These are phyloP conservation scores for Fibroporia radiculosa DNA, from an alignment of 768 basidiomycete species.

Conservation along the genomic window DNA sequence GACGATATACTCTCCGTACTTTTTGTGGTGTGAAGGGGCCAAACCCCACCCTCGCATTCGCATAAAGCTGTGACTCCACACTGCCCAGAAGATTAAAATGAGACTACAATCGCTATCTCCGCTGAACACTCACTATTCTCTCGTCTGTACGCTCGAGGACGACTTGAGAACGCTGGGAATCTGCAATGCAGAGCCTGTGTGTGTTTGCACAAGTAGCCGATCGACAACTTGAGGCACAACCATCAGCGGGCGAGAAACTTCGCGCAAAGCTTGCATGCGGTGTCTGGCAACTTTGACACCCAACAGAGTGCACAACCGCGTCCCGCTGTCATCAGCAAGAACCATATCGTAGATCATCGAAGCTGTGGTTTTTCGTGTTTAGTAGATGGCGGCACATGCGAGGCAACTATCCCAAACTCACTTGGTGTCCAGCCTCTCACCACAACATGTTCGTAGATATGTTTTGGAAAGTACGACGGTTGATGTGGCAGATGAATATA, in stretches of 20 bases:
- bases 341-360: constrained; percentile 21
- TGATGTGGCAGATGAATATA: constrained; percentile 9
- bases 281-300: constrained; percentile 11
- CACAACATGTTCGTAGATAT: constrained; percentile 17
- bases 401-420: neutral
- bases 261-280: constrained; percentile 1
- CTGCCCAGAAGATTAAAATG: no score
- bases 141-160: neutral
- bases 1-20: no score
- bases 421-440: constrained; percentile 23
- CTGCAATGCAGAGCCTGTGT: neutral
- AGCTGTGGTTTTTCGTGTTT: constrained; percentile 6
- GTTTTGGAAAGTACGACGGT: constrained; percentile 14
- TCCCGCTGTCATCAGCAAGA: constrained; percentile 20
- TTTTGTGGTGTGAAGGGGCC: no score
- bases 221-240: no score
- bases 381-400: neutral
- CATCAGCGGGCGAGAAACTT: neutral
- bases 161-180: neutral
- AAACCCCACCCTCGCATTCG: no score
- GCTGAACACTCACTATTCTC: neutral
- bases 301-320: constrained; percentile 15
- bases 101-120: no score
- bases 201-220: no score
- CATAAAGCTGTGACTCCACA: no score